Evolutionary conservation across 768 basidiomycete genomes (phyloP).

Genomic region (Macrocybe gigantea): DNA sequence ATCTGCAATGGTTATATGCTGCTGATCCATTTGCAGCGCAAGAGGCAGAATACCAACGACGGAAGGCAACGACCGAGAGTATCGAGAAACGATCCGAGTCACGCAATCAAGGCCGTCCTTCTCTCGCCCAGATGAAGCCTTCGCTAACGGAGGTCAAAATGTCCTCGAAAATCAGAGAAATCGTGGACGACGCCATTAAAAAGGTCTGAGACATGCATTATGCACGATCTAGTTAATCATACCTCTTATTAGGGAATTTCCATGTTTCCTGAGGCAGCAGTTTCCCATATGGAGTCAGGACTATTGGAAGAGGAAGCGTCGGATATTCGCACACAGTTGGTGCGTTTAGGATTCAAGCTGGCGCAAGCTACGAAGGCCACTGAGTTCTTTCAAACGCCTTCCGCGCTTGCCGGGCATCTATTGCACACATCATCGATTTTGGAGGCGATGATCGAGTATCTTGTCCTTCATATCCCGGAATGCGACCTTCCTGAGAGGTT

Average conservation of each 20-base stretch:
- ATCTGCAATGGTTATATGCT: constrained; percentile 84
- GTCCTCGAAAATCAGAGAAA: constrained; percentile 67
- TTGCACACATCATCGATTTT: constrained; percentile 54
- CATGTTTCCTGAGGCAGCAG: constrained; percentile 43
- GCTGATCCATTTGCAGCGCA: constrained; percentile 79
- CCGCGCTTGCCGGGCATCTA: constrained; percentile 55
- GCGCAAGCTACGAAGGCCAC: constrained; percentile 46
- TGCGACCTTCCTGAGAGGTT: constrained; percentile 79
- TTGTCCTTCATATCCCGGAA: constrained; percentile 80
- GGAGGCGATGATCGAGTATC: constrained; percentile 79
- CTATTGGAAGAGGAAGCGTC: constrained; percentile 37
- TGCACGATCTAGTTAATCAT: constrained; percentile 4
- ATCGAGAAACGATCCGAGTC: constrained; percentile 27
- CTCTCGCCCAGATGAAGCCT: constrained; percentile 28
- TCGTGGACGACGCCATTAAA: constrained; percentile 78
- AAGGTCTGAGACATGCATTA: constrained; percentile 36
- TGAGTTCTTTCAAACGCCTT: constrained; percentile 52
- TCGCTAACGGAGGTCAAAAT: constrained; percentile 74
- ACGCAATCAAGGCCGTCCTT: neutral
- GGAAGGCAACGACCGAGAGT: constrained; percentile 46
- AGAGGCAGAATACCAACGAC: constrained; percentile 60
- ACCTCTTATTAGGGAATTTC: constrained; percentile 36
- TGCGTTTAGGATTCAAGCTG: constrained; percentile 59
- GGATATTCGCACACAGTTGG: constrained; percentile 49
- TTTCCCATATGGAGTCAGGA: constrained; percentile 18